Base-by-base conservation (phyloP, 768 basidiomycete genomes). In the Leccinum disarticulatum region DNA sequence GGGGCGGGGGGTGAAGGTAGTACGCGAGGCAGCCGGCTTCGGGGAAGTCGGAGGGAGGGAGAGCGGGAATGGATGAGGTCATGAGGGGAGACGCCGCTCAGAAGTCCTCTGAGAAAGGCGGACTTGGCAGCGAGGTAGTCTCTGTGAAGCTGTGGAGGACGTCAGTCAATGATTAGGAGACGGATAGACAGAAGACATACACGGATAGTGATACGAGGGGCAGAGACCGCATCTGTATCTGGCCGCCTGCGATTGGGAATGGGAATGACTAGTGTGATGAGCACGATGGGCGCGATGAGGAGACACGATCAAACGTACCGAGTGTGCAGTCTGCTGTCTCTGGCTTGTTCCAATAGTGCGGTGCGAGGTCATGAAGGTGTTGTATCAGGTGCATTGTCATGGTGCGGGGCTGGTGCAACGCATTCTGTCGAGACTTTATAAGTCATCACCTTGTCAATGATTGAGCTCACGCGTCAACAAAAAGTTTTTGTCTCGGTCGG, bases 111-210 rank as follows among this genome's bases (percentile, higher is more conserved):
- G 50, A 95, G 77, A 55, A 93, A 84, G 47, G 80, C 80, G 0
- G 92, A 94, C 72, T 93, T 91, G 17, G 90, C 86, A n/a, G 85
- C 84, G 48, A 96, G 82, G 68, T 88, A 92, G 69, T 91, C 90
- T 62, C 83, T 79, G 67, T 96, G 93, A 28, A 94, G 76, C 91
- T 93, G 65, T 36, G 35, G 14, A 36, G 27, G 27, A 38, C 11
- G 53, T 56, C 2, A 56, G 64, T 53, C 64, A 58, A 65, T 51
- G 51, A 50, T 50, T 22, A 2, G n/a, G 25, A 25, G 22, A 48
- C 19, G 49, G 28, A 7, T 11, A 33, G 43, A n/a, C n/a, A 3
- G 10, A 9, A 0, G 19, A 71, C 82, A 17, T 58, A 90, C 90
- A 69, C 83, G 84, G 64, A 91, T 75, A 46, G 83, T 81, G 67